Percentiles rank a stretch among this genome's conserved stretches.
Evolutionary conservation across 148 eudicot species (phyloP).

Genomic region (Rhododendron vialii): DNA sequence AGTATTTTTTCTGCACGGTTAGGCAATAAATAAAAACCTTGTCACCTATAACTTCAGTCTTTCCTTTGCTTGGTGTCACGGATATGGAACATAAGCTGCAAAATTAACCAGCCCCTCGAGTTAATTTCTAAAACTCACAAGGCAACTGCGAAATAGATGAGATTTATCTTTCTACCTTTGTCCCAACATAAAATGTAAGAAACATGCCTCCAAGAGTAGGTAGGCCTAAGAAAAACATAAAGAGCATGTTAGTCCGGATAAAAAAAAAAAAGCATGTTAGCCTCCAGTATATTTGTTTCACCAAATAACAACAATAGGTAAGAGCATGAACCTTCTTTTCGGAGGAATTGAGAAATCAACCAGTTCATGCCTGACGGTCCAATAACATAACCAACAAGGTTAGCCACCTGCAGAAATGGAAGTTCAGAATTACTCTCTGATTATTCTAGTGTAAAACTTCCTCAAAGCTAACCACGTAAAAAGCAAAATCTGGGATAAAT

Average conservation of each 20-base stretch:
- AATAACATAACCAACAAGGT: slow-evolving; percentile 92
- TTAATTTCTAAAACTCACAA: slow-evolving; percentile 6
- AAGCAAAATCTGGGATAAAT: background rate
- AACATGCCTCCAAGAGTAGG: too few relatives aligned
- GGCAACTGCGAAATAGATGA: background rate
- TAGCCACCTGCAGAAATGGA: slow-evolving; percentile 61
- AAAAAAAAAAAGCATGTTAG: too few relatives aligned
- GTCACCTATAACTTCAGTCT: slow-evolving; percentile 3
- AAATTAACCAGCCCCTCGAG: slow-evolving; percentile 8
- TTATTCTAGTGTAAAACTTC: background rate
- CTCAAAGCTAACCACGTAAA: background rate
- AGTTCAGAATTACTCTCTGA: background rate
- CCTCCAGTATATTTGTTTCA: too few relatives aligned
- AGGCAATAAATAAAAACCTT: slow-evolving; percentile 11
- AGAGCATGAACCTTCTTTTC: too few relatives aligned
- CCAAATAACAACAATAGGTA: too few relatives aligned
- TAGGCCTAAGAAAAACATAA: background rate
- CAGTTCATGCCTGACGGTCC: slow-evolving; percentile 92
- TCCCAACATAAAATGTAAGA: slow-evolving; percentile 46
- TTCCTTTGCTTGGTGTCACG: slow-evolving; percentile 51
- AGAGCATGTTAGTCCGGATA: too few relatives aligned
- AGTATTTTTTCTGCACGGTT: background rate
- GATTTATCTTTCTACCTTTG: slow-evolving; percentile 48
- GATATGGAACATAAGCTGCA: slow-evolving; percentile 91
- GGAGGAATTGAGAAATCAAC: slow-evolving; percentile 53